Evolutionary conservation across 768 basidiomycete species (phyloP), one percentile per base, ranked within the genome.

Genomic region (Glaciozyma antarctica): DNA sequence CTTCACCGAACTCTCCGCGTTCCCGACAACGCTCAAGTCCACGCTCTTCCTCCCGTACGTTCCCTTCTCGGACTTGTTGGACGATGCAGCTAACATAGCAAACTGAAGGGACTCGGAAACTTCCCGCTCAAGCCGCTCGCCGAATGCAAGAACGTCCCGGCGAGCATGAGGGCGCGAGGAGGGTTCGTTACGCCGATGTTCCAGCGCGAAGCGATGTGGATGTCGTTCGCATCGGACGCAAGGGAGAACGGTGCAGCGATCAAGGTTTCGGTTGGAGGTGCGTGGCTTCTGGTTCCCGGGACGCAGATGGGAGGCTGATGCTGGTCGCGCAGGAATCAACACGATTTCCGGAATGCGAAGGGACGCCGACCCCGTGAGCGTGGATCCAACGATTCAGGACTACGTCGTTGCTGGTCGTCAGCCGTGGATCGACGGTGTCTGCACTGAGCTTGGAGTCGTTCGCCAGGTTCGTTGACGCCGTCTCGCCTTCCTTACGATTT

Each of bases 381-480:
- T 55, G 12, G 16, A 44, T 41, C 43, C 41, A 4, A 17, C 2
- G 41, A 22, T 43, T 12, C 56, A 57, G 43, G 56, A 57, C 56
- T 57, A 57, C 56, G 16, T 57, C 56, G 56, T 57, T n/a, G 56
- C 56, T n/a, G 56, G 56, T 5, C 24, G 9, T 7, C 56, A 57
- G 26, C 56, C 56, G 5, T 44, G 41, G 41, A 3, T 57, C 43
- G 41, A 57, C 56, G 56, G 56, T 9, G 16, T 57, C n/a, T 57
- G 56, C 43, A 57, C 56, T 5, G 56, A 57, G 56, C 56, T 41
- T 16, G 56, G 56, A 26, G 56, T 57, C 56, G 56, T 57, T 41
- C 56, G 56, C 26, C 56, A 57, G 41, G 56, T 57, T 3, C 28
- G 52, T 21, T 22, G 5, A 30, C 17, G 19, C 16, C 22, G 7